A percentile compares a stretch with the other conserved stretches of the same genome.
Evolutionary conservation across 2,329 filamentous ascomycete species (phyloP).

Genomic region (Harringtonia aguacate): DNA sequence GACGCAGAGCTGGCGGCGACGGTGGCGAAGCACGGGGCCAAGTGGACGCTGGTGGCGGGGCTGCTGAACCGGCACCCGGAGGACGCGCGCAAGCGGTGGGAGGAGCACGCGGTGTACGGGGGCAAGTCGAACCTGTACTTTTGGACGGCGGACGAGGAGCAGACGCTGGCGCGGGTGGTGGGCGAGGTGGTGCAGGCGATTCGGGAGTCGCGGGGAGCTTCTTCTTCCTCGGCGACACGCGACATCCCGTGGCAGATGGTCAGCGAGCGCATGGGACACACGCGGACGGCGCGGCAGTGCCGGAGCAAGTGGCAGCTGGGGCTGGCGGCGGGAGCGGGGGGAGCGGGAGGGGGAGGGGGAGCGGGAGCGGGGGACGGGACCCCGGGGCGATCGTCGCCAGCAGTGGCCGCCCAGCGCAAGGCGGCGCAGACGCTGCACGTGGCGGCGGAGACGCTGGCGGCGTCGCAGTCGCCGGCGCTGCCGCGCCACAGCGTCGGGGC

Average conservation of each 20-base stretch:
- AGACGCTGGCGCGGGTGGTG: conserved; percentile 39
- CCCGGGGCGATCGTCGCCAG: too few relatives aligned
- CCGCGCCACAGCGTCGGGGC: conserved; percentile 15
- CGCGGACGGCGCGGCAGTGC: conserved; percentile 57
- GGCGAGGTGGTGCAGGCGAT: conserved; percentile 32
- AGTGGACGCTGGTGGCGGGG: conserved; percentile 53
- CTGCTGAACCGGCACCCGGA: conserved; percentile 52
- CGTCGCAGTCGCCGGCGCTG: too few relatives aligned
- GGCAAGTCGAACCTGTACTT: conserved; percentile 37
- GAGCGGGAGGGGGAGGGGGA: not conserved
- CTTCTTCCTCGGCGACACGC: conserved; percentile 26
- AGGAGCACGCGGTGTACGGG: conserved; percentile 54
- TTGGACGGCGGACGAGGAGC: conserved; percentile 54
- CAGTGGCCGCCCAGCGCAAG: too few relatives aligned
- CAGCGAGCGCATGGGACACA: conserved; percentile 49
- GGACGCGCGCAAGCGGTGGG: conserved; percentile 60
- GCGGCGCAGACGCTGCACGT: not conserved
- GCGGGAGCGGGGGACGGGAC: too few relatives aligned
- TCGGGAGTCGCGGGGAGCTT: conserved; percentile 11
- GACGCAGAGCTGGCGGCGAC: conserved; percentile 40
- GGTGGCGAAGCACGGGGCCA: conserved; percentile 35
- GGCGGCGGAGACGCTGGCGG: too few relatives aligned
- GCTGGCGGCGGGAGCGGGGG: not conserved
- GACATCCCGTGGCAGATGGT: conserved; percentile 57
- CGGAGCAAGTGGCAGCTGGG: conserved; percentile 46